Base-by-base conservation (phyloP, 495 filamentous ascomycete species). In the Podospora conica region DNA sequence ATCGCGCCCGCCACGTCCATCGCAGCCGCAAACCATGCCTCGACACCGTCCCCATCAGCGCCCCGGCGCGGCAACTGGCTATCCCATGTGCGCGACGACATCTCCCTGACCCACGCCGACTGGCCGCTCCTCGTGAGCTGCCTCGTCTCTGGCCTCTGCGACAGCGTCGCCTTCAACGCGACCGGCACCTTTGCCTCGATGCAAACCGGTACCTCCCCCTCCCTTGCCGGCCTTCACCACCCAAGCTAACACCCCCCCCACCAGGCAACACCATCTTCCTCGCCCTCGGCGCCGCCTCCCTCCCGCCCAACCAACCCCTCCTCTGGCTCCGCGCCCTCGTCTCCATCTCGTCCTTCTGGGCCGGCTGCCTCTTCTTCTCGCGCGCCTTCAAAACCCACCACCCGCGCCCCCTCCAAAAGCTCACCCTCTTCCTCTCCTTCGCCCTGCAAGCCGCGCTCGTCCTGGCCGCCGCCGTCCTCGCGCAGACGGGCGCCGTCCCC, bases 181-280 rank as follows among this genome's bases (percentile, higher is more conserved):
- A 87, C 85, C 77, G 81, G 79, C 25, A 85, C 83, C 65, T 88
- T 88, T 72, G 75, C 86, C 56, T 84, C 82, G 53, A 88, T 88
- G 85, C 86, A 88, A 70, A 88, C 86, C 1, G 78, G 77, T 78
- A 68, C 8, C 20, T n/a, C 31, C 23, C 40, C 21, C 18, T 24
- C 22, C 33, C 65, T n/a, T n/a, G n/a, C n/a, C n/a, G n/a, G n/a
- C 23, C 6, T 11, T 27, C 27, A 27, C 27, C 11, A 21, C 24
- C 24, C 23, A 55, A 20, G 20, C 56, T 57, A 21, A 68, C 15
- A 57, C 12, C 23, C 18, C 6, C 29, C 33, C 21, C 33, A 0
- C 2, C 40, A 63, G 85, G 87, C 55, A 89, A 89, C 70, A 88
- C 86, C 27, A 84, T 89, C 71, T 87, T 89, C 81, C 79, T 88